Evolutionary conservation across 2,329 filamentous ascomycete genomes (phyloP).

Genomic region (Davidsoniella neocaledoniae): DNA sequence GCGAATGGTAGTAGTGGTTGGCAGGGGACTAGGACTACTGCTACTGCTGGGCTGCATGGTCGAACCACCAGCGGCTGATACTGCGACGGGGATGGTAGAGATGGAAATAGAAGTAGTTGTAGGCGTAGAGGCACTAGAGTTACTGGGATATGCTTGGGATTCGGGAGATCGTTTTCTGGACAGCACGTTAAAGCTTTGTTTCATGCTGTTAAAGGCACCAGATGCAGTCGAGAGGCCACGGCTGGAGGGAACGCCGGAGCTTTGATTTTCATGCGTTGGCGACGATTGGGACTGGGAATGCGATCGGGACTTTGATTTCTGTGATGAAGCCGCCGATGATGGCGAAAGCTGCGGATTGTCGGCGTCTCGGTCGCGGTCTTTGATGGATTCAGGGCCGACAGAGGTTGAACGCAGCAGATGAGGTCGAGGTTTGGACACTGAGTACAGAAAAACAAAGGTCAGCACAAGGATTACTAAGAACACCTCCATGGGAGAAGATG

Average conservation of each 20-base stretch:
- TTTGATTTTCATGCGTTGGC: background rate
- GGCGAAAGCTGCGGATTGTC: background rate
- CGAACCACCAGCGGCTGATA: constrained; percentile 10
- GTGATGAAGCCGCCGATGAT: background rate
- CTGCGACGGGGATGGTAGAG: background rate
- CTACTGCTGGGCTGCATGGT: constrained; percentile 17
- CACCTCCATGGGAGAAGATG: constrained; percentile 5
- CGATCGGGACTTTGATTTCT: background rate
- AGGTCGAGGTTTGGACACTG: constrained; percentile 11
- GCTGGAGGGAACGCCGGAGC: constrained; percentile 17
- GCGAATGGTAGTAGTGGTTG: constrained; percentile 30
- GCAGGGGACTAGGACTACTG: constrained; percentile 4
- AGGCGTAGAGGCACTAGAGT: too few species aligned
- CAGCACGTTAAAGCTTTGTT: constrained; percentile 17
- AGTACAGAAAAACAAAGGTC: constrained; percentile 8
- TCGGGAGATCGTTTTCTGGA: constrained; percentile 17
- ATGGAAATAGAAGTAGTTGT: background rate
- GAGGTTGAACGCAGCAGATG: constrained; percentile 10
- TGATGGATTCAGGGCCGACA: background rate
- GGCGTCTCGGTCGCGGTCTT: constrained; percentile 3
- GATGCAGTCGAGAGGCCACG: constrained; percentile 21
- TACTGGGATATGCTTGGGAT: constrained; percentile 1
- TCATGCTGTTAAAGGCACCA: constrained; percentile 26
- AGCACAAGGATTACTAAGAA: constrained; percentile 8
- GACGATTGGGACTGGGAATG: background rate